Conservation (phyloP, 495 filamentous ascomycete genomes). For the Aspergillus homomorphus region DNA sequence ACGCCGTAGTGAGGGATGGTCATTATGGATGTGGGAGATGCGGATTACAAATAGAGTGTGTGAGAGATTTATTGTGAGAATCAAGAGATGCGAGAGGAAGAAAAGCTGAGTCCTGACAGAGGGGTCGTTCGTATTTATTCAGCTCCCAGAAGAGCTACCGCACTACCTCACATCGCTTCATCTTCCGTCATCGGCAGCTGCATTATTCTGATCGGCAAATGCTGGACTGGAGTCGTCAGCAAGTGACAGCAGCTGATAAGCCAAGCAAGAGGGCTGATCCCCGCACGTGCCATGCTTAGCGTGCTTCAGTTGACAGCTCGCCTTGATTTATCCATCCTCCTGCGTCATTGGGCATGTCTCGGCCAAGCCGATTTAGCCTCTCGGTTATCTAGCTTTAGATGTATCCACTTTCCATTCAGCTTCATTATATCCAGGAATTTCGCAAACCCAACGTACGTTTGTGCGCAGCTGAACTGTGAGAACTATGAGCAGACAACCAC, state of each 20-base stretch:
- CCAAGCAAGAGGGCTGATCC: neutral
- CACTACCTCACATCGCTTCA: neutral
- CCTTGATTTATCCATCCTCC: neutral
- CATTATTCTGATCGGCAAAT: neutral
- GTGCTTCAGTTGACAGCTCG: neutral
- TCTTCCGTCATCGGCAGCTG: neutral
- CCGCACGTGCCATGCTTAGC: slow-evolving; percentile 8
- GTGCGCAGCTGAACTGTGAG: no score
- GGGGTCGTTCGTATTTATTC: neutral
- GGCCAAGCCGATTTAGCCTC: neutral
- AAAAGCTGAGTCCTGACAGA: neutral
- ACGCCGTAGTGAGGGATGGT: slow-evolving; percentile 30
- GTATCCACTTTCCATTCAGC: no score
- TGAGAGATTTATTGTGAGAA: neutral
- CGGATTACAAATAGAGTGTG: no score
- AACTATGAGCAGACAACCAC: no score
- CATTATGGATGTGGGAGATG: slow-evolving; percentile 11
- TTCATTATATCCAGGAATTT: no score
- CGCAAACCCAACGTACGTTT: no score
- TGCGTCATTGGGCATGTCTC: slow-evolving; percentile 1
- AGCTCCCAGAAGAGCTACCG: neutral
- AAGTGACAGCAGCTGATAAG: neutral
- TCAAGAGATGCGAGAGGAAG: neutral
- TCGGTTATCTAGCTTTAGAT: no score
- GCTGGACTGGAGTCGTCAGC: neutral